Conservation (phyloP, 768 basidiomycete genomes). For the Russula emetica region DNA sequence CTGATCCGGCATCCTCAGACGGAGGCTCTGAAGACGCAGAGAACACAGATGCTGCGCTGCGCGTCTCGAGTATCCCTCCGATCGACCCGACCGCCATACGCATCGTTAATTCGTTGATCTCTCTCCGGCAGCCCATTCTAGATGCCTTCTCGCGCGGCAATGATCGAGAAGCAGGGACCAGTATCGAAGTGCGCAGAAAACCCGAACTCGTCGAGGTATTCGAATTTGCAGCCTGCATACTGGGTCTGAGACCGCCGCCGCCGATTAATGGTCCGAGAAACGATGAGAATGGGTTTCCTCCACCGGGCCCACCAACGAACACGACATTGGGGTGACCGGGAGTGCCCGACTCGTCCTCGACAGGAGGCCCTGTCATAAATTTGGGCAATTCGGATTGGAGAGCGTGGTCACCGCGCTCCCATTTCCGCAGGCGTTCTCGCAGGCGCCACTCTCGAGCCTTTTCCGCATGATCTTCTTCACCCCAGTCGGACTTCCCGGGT, state of each 20-base stretch:
- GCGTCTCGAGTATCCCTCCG: conserved; percentile 57
- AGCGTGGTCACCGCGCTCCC: conserved; percentile 61
- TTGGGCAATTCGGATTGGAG: conserved; percentile 63
- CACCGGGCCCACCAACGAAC: conserved; percentile 43
- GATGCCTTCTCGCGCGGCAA: conserved; percentile 48
- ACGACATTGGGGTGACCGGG: conserved; percentile 41
- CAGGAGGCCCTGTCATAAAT: conserved; percentile 40
- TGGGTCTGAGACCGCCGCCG: conserved; percentile 25
- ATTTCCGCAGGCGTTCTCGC: conserved; percentile 62
- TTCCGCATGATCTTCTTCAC: conserved; percentile 62
- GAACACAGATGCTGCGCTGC: conserved; percentile 32
- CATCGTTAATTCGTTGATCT: conserved; percentile 78
- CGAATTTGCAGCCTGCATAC: conserved; percentile 26
- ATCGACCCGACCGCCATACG: conserved; percentile 77
- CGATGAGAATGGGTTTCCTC: conserved; percentile 39
- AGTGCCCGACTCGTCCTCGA: conserved; percentile 35
- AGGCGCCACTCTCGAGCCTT: conserved; percentile 69
- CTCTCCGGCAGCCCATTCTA: conserved; percentile 59
- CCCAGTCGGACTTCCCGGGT: conserved; percentile 49
- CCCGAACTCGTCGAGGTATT: conserved; percentile 31
- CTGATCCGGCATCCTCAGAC: conserved; percentile 11
- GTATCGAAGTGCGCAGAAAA: conserved; percentile 66
- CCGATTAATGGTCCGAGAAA: conserved; percentile 31
- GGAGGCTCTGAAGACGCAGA: background rate
- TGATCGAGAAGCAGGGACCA: conserved; percentile 63